Evolutionary conservation across 2,329 filamentous ascomycete genomes (phyloP).

Genomic region (Penicillium polonicum): DNA sequence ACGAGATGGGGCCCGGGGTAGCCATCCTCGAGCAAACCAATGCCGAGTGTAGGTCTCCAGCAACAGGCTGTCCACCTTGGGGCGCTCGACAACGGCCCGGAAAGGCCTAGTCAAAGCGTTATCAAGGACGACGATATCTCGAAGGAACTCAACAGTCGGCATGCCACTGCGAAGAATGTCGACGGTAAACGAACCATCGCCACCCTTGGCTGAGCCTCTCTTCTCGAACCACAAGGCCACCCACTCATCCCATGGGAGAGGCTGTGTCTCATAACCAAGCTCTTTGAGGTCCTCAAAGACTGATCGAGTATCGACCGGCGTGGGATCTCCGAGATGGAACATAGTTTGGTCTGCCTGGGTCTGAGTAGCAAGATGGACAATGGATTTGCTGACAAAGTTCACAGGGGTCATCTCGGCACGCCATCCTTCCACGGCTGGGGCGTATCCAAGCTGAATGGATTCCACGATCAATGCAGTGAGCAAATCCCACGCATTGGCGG

Average conservation of each 20-base stretch:
- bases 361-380: slow-evolving; percentile 67
- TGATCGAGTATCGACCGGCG: slow-evolving; percentile 63
- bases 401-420: slow-evolving; percentile 81
- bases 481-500: slow-evolving; percentile 76
- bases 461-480: slow-evolving; percentile 74
- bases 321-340: slow-evolving; percentile 73
- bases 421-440: slow-evolving; percentile 71
- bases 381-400: slow-evolving; percentile 74
- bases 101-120: slow-evolving; percentile 65
- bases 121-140: slow-evolving; percentile 70
- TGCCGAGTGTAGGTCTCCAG: slow-evolving; percentile 76
- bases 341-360: slow-evolving; percentile 61
- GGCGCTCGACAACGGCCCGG: slow-evolving; percentile 59
- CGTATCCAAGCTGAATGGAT: slow-evolving; percentile 69
- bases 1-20: slow-evolving; percentile 60
- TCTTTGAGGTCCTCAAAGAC: slow-evolving; percentile 64
- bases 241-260: slow-evolving; percentile 70
- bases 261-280: slow-evolving; percentile 69
- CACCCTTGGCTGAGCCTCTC: slow-evolving; percentile 62
- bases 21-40: slow-evolving; percentile 78
- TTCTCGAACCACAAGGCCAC: slow-evolving; percentile 70
- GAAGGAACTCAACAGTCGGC: slow-evolving; percentile 70
- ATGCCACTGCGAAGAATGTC: slow-evolving; percentile 79
- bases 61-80: slow-evolving; percentile 67
- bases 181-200: slow-evolving; percentile 71